Conservation (phyloP, 352 stramenopile species). For the Halophytophthora polymorphica region DNA sequence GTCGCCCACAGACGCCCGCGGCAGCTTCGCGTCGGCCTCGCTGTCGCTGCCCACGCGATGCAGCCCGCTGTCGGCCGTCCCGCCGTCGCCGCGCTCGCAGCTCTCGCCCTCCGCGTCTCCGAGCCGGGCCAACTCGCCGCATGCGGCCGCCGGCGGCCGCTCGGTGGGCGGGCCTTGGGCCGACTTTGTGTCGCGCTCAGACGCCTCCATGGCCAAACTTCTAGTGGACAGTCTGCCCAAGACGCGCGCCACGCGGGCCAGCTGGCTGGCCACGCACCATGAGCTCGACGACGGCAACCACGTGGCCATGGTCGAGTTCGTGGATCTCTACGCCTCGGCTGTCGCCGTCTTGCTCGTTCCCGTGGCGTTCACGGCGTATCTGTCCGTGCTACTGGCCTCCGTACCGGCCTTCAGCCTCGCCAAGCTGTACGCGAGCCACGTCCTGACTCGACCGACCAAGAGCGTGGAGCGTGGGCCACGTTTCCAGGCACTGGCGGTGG, state of each 20-base stretch:
- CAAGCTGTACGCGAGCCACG: slow-evolving; percentile 16
- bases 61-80: slow-evolving; percentile 1
- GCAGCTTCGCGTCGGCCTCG: too few species aligned
- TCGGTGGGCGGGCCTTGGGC: slow-evolving; percentile 28
- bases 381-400: slow-evolving; percentile 11
- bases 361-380: slow-evolving; percentile 11
- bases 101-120: slow-evolving; percentile 8
- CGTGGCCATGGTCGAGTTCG: slow-evolving; percentile 17
- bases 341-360: slow-evolving; percentile 20
- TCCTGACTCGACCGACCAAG: slow-evolving; percentile 21
- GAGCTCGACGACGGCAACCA: slow-evolving; percentile 21
- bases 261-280: slow-evolving; percentile 26
- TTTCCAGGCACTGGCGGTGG: slow-evolving; percentile 14
- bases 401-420: slow-evolving; percentile 13
- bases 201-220: slow-evolving; percentile 36
- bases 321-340: slow-evolving; percentile 26
- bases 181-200: slow-evolving; percentile 30
- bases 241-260: slow-evolving; percentile 26
- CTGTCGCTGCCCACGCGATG: not conserved
- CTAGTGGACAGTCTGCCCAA: slow-evolving; percentile 32
- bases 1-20: too few species aligned
- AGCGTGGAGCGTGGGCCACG: slow-evolving; percentile 7
- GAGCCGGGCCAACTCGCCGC: not conserved
- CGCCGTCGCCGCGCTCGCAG: slow-evolving; percentile 2
- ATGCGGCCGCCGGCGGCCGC: not conserved